Evolutionary conservation across 1,284 basidiomycete genomes (phyloP).

Genomic region (Pseudozyma hubeiensis): DNA sequence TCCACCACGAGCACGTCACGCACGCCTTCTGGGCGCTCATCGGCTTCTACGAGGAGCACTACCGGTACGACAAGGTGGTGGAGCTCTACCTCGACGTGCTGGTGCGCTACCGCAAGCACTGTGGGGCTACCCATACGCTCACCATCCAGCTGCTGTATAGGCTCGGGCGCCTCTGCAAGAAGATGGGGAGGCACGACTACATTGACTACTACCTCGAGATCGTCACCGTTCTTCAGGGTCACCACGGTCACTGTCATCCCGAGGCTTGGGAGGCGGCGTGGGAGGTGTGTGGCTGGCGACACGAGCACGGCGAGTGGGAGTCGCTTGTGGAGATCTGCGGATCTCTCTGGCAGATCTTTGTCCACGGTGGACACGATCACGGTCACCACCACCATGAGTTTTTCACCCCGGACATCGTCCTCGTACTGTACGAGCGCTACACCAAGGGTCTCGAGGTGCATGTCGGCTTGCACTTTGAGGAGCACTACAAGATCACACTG

Average conservation of each 20-base stretch:
- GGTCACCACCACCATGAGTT: constrained; percentile 8
- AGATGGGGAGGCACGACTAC: constrained; percentile 7
- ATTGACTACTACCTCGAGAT: constrained; percentile 6
- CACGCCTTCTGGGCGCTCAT: constrained; percentile 1
- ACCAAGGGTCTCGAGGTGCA: constrained; percentile 7
- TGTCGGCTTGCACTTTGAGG: constrained; percentile 10
- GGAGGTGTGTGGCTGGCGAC: constrained; percentile 4
- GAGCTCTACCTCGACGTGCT: constrained; percentile 8
- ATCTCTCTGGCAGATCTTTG: constrained; percentile 1
- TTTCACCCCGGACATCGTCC: constrained; percentile 9
- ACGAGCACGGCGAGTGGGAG: constrained; percentile 6
- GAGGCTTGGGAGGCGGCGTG: constrained; percentile 12
- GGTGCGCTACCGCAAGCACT: constrained; percentile 4
- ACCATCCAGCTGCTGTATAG: constrained; percentile 6
- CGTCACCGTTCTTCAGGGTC: constrained; percentile 1
- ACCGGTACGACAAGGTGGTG: constrained; percentile 10
- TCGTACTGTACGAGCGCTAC: constrained; percentile 10
- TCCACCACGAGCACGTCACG: constrained; percentile 8
- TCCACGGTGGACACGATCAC: constrained; percentile 9
- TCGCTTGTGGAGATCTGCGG: constrained; percentile 4
- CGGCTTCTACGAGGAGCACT: constrained; percentile 8
- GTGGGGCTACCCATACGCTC: constrained; percentile 2
- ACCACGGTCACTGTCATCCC: constrained; percentile 7
- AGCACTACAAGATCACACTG: constrained; percentile 13
- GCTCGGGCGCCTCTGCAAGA: constrained; percentile 9